Evolutionary conservation across 2,329 filamentous ascomycete genomes (phyloP), one percentile per base, ranked within the genome.

Genomic region (Nemania diffusa): DNA sequence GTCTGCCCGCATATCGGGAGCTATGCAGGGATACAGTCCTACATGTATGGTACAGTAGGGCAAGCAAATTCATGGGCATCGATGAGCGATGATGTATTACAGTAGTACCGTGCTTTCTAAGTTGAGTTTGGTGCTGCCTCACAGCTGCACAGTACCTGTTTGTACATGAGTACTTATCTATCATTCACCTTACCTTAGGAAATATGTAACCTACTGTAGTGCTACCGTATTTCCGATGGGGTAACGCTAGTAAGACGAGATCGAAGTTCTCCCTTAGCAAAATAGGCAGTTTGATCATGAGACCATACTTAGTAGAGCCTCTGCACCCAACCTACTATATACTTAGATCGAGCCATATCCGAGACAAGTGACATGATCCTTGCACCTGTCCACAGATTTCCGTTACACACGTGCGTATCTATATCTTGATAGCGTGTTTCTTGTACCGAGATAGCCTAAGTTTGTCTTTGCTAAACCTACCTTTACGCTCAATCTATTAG

Each of bases 361-460:
- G 24, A 27, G 24, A 50, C 22, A 17, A 15, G 46, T 3, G 11
- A 50, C 13, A 50, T 27, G 24, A 50, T 27, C 46, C 44, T 46
- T 46, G 44, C 44, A 46, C 44, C 44, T 46, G 20, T 46, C 44
- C n/a, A n/a, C n/a, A n/a, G n/a, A n/a, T n/a, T n/a, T n/a, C n/a
- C n/a, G n/a, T n/a, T n/a, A 46, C 17, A n/a, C 44, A 20, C 9
- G 13, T 7, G 32, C 13, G 8, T 3, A 34, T 9, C 8, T 3
- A 11, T 34, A 34, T 40, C 17, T 40, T 40, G 37, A 40, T 15
- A 40, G 11, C 34, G 34, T 40, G 37, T 40, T 40, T 40, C 15
- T 40, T 40, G 32, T 11, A 5, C 32, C 5, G 11, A 34, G 32
- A 34, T 34, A 34, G 5, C 11, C 32, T 34, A 34, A 34, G 32